Evolutionary conservation across 2,329 filamentous ascomycete species (phyloP).

Genomic region (Knufia fluminis): DNA sequence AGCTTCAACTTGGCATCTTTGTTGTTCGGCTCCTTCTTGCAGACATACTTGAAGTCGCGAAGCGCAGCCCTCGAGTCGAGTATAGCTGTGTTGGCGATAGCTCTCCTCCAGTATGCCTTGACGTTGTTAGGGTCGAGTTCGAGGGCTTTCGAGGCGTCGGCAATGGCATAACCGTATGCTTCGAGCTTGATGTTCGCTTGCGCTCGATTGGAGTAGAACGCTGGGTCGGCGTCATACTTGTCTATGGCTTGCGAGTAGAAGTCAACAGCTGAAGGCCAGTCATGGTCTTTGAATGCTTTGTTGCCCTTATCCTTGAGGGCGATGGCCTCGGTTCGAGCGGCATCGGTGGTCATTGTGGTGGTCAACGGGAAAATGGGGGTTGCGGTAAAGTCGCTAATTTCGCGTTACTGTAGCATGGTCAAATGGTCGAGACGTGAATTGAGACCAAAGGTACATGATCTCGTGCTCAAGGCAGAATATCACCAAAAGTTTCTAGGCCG

Average conservation of each 20-base stretch:
- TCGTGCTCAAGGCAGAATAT: constrained; percentile 3
- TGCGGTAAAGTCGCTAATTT: constrained; percentile 10
- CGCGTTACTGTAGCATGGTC: constrained; percentile 10
- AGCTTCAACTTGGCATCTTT: constrained; percentile 86
- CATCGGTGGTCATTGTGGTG: constrained; percentile 31
- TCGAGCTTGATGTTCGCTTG: constrained; percentile 93
- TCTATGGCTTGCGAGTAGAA: constrained; percentile 83
- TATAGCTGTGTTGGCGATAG: constrained; percentile 84
- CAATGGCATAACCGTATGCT: constrained; percentile 84
- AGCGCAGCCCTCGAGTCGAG: constrained; percentile 79
- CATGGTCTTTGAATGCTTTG: constrained; percentile 77
- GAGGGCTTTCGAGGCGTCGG: constrained; percentile 83
- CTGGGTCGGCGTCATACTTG: constrained; percentile 69
- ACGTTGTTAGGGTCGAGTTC: constrained; percentile 79
- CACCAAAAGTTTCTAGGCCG: background rate
- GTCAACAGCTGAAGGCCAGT: constrained; percentile 75
- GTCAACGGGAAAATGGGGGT: constrained; percentile 8
- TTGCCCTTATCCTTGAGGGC: constrained; percentile 91
- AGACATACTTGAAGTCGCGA: constrained; percentile 83
- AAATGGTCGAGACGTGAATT: background rate
- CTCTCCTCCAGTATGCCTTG: constrained; percentile 89
- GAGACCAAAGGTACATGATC: background rate
- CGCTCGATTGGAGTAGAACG: constrained; percentile 89
- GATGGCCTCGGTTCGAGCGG: constrained; percentile 57
- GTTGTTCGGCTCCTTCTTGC: constrained; percentile 77